Evolutionary conservation across 1,284 basidiomycete genomes (phyloP), one percentile per base, ranked within the genome.

Genomic region (Filobasidium uniguttulatum): DNA sequence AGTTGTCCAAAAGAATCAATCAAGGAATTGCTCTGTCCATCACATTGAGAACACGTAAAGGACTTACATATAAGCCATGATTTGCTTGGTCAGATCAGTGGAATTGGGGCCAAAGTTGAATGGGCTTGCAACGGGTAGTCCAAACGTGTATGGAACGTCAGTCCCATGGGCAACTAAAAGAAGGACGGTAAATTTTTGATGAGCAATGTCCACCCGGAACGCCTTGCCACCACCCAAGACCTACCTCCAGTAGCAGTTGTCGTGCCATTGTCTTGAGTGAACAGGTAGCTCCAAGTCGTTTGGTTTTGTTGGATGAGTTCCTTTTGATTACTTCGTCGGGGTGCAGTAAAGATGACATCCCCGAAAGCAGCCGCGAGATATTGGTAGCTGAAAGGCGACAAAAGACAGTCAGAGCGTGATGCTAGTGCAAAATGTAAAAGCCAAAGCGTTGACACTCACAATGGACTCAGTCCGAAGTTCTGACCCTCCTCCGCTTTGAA

Each of bases 401-500:
- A n/a, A n/a, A n/a, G n/a, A n/a, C n/a, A n/a, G n/a, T n/a, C n/a
- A n/a, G n/a, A n/a, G n/a, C n/a, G n/a, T n/a, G n/a, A n/a, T n/a
- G n/a, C n/a, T n/a, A n/a, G n/a, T n/a, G n/a, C n/a, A n/a, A n/a
- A n/a, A n/a, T n/a, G n/a, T n/a, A n/a, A n/a, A n/a, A n/a, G 2
- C 3, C 9, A n/a, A 7, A 33, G 38, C 10, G n/a, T n/a, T n/a
- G 19, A 17, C 0, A 38, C 48, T 46, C 40, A 57, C 49, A 38
- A 26, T 29, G 58, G 49, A 12, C 30, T 49, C 5, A 56, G 44
- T 1, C 62, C 61, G 40, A 65, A 67, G 0, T 63, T 64, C 35
- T 64, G n/a, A n/a, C n/a, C 49, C 51, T 64, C 64, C 23, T 65
- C 66, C 1, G 63, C 65, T 19, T 54, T 58, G 52, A 59, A 68